These are phyloP conservation scores for Mallotus nudiflorus DNA, from an alignment of 345 rosid genomes.

Conservation along the genomic window DNA sequence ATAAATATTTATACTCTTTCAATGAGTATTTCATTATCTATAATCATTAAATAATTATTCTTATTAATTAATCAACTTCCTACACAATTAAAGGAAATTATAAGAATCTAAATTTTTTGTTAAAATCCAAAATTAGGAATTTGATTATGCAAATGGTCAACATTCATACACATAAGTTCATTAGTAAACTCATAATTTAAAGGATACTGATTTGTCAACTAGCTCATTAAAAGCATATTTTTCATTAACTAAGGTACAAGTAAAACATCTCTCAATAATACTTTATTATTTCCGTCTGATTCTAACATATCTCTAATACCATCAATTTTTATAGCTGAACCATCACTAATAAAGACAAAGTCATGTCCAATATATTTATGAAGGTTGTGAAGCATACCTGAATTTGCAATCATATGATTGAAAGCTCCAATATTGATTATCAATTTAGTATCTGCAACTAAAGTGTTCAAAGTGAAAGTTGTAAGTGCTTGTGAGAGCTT, in stretches of 20 bases:
- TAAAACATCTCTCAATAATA: not conserved
- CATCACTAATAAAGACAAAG: too few relatives aligned
- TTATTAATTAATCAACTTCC: too few relatives aligned
- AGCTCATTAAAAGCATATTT: not conserved
- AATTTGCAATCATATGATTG: too few relatives aligned
- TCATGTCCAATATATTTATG: too few relatives aligned
- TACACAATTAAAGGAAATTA: too few relatives aligned
- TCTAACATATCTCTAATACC: not conserved
- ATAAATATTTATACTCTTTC: too few relatives aligned
- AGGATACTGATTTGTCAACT: not conserved
- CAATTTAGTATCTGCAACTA: not conserved
- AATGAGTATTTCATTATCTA: too few relatives aligned
- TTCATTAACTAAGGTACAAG: not conserved
- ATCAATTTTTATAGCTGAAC: not conserved
- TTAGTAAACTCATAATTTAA: not conserved
- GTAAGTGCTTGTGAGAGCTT: not conserved
- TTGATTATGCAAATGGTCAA: too few relatives aligned
- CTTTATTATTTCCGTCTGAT: not conserved
- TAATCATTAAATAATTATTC: too few relatives aligned
- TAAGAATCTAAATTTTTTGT: too few relatives aligned
- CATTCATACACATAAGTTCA: not conserved
- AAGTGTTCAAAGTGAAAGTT: not conserved
- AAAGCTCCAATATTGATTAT: not conserved
- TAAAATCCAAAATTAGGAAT: too few relatives aligned
- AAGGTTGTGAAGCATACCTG: not conserved